Percentiles rank a stretch among this genome's conserved stretches.
These are phyloP conservation scores for Gymnopus androsaceus DNA, from an alignment of 1,284 basidiomycete species.

Conservation along the genomic window DNA sequence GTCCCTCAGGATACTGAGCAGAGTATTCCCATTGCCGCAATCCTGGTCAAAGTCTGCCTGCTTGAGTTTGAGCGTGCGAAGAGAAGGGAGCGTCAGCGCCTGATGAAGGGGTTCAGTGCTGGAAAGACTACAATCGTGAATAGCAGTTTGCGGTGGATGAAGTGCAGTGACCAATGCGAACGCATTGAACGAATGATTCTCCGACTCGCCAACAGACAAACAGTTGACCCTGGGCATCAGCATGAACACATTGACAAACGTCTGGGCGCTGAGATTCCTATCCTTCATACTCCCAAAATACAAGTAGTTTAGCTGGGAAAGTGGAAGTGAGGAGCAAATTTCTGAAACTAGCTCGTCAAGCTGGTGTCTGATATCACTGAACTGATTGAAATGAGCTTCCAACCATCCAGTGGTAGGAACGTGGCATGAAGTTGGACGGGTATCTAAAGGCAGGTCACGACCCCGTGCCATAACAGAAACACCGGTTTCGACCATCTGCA, in stretches of 20 bases:
- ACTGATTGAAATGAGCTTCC: not conserved
- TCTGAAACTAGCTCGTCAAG: not conserved
- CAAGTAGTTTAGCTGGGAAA: constrained; percentile 5
- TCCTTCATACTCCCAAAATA: constrained; percentile 1
- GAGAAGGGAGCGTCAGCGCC: constrained; percentile 5
- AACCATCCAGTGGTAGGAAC: not conserved
- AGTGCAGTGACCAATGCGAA: constrained; percentile 12
- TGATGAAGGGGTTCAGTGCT: not conserved
- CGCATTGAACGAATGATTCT: not conserved
- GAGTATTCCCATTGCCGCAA: not conserved
- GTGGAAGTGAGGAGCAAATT: constrained; percentile 8
- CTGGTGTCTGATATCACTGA: not conserved
- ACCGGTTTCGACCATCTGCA: not conserved
- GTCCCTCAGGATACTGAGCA: constrained; percentile 6
- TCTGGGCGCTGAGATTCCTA: not conserved
- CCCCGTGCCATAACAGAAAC: too few relatives aligned
- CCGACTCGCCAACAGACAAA: constrained; percentile 7
- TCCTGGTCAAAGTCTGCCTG: constrained; percentile 13
- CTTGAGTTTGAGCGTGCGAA: constrained; percentile 7
- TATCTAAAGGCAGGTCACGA: too few relatives aligned
- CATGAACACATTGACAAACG: constrained; percentile 7
- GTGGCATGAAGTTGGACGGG: not conserved
- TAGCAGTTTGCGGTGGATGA: not conserved
- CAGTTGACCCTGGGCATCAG: constrained; percentile 8
- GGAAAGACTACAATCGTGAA: not conserved